Evolutionary conservation across 2,329 filamentous ascomycete genomes (phyloP).

Genomic region (Ascochyta lentis): DNA sequence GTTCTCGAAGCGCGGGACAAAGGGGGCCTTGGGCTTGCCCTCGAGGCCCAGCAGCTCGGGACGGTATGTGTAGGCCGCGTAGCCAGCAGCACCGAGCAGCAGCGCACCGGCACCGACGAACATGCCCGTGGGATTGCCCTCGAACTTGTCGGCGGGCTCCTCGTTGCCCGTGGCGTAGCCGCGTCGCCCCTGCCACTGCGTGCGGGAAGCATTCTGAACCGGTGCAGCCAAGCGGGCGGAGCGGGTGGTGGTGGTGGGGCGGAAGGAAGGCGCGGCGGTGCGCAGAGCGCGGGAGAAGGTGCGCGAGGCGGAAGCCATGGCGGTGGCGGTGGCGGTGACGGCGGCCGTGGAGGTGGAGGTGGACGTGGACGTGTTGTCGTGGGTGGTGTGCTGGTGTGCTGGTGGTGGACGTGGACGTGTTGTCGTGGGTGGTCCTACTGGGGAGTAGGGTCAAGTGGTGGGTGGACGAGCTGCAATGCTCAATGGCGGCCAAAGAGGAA

Average conservation of each 20-base stretch:
- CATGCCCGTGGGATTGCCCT: slow-evolving; percentile 59
- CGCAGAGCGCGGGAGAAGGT: slow-evolving; percentile 50
- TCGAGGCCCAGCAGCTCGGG: slow-evolving; percentile 52
- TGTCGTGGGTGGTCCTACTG: not conserved
- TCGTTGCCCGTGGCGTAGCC: slow-evolving; percentile 71
- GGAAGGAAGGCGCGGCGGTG: slow-evolving; percentile 53
- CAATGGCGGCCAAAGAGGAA: slow-evolving; percentile 17
- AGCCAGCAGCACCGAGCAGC: slow-evolving; percentile 36
- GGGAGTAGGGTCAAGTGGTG: not conserved
- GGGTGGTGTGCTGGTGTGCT: no score
- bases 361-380: not conserved
- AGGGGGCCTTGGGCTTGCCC: slow-evolving; percentile 54
- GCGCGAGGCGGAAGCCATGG: slow-evolving; percentile 47
- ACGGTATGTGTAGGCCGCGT: slow-evolving; percentile 61
- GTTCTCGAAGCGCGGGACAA: slow-evolving; percentile 80
- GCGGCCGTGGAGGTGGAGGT: not conserved
- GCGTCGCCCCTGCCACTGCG: slow-evolving; percentile 73
- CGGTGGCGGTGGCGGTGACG: slow-evolving; percentile 11
- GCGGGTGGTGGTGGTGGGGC: slow-evolving; percentile 65
- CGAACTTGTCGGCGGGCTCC: slow-evolving; percentile 52
- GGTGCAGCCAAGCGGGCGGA: slow-evolving; percentile 64
- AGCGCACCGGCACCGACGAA: slow-evolving; percentile 43
- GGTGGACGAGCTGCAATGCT: not conserved
- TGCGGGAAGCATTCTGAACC: slow-evolving; percentile 72
- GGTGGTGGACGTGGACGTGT: not conserved